A percentile compares a stretch with the other conserved stretches of the same genome.
Evolutionary conservation across 441 rosid species (phyloP).

Genomic region (Syzygium malaccense): DNA sequence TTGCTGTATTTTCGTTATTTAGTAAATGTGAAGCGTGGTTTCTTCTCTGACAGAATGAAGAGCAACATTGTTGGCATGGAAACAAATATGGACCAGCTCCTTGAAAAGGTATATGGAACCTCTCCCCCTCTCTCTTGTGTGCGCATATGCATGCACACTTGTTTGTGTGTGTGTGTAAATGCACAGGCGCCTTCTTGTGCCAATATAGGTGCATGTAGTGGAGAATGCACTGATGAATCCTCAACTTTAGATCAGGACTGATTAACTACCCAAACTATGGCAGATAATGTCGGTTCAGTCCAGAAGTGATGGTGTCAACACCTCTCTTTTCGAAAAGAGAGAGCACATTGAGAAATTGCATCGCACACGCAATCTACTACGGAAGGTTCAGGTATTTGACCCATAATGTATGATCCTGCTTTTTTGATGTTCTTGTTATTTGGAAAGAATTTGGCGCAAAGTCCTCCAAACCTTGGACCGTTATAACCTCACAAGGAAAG

Average conservation of each 20-base stretch:
- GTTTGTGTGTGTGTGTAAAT: background rate
- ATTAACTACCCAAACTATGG: slow-evolving; percentile 9
- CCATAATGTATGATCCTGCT: background rate
- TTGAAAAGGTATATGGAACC: slow-evolving; percentile 55
- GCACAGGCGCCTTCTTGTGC: background rate
- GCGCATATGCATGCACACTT: background rate
- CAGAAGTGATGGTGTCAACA: slow-evolving; percentile 94
- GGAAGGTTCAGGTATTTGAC: slow-evolving; percentile 85
- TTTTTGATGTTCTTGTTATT: background rate
- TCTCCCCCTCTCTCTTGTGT: background rate
- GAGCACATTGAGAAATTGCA: slow-evolving; percentile 97
- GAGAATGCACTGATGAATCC: background rate
- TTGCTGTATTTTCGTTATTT: background rate
- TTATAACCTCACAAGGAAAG: background rate
- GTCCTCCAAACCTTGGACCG: background rate
- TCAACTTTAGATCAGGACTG: background rate
- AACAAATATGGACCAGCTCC: slow-evolving; percentile 91
- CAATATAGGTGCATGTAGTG: background rate
- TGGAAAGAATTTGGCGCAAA: background rate
- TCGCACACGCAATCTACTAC: slow-evolving; percentile 89
- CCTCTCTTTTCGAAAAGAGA: slow-evolving; percentile 88
- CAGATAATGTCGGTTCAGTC: slow-evolving; percentile 97
- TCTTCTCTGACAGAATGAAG: slow-evolving; percentile 67
- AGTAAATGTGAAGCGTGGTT: background rate
- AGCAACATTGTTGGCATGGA: slow-evolving; percentile 97